These are phyloP conservation scores for Penicillium turbatum DNA, from an alignment of 495 filamentous ascomycete species.

Conservation along the genomic window DNA sequence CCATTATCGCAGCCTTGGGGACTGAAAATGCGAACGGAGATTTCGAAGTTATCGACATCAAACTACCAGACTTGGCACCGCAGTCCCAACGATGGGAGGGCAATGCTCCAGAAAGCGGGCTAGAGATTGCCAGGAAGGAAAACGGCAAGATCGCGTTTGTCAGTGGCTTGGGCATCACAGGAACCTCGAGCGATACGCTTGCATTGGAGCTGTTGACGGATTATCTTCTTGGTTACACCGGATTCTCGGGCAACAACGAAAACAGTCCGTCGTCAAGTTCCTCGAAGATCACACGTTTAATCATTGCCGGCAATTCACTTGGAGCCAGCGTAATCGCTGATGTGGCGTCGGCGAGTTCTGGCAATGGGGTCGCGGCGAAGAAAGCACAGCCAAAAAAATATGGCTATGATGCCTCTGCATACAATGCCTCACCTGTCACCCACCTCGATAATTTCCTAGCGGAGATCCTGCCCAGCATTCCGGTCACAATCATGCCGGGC, in stretches of 20 bases:
- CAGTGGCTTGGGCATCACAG: conserved; percentile 80
- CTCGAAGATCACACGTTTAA: conserved; percentile 71
- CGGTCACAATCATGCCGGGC: conserved; percentile 76
- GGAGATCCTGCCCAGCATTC: conserved; percentile 72
- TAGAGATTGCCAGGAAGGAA: conserved; percentile 37
- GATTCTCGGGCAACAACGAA: conserved; percentile 49
- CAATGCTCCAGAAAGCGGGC: conserved; percentile 18
- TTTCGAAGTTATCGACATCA: conserved; percentile 86
- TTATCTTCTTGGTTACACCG: conserved; percentile 81
- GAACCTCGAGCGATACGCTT: conserved; percentile 64
- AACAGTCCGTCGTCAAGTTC: conserved; percentile 30
- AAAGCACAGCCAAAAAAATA: conserved; percentile 70
- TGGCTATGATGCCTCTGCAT: conserved; percentile 84
- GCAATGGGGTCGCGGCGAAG: conserved; percentile 33
- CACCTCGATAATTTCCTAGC: conserved; percentile 80
- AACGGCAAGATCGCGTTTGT: conserved; percentile 77
- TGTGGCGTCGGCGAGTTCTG: conserved; percentile 18
- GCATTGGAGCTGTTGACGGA: conserved; percentile 75
- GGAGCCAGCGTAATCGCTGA: conserved; percentile 47
- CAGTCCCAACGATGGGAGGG: conserved; percentile 76
- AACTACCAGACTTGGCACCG: conserved; percentile 76
- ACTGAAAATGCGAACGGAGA: conserved; percentile 89
- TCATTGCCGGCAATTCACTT: conserved; percentile 91
- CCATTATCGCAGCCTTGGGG: conserved; percentile 84
- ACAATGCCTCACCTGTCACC: conserved; percentile 78